Evolutionary conservation across 495 filamentous ascomycete species (phyloP).

Genomic region (Hyaloscypha hepaticicola): DNA sequence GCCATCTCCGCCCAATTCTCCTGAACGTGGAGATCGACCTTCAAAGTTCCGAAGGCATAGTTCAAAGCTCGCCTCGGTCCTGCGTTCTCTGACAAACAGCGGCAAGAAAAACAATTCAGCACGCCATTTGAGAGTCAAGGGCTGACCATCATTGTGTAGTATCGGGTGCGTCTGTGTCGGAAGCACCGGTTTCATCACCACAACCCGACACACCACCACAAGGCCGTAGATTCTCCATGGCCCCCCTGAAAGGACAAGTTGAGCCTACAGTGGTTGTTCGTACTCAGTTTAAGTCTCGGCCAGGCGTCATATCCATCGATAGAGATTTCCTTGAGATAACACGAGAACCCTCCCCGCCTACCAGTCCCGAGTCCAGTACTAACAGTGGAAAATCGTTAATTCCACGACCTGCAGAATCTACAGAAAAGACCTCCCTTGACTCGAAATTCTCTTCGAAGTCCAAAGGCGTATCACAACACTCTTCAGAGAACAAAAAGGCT

Average conservation of each 20-base stretch:
- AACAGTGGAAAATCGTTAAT: conserved; percentile 25
- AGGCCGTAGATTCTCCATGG: conserved; percentile 44
- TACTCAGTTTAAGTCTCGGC: conserved; percentile 36
- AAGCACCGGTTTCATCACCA: not conserved
- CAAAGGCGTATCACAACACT: conserved; percentile 20
- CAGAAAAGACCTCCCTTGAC: conserved; percentile 30
- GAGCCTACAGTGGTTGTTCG: conserved; percentile 50
- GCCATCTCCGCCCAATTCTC: conserved; percentile 10
- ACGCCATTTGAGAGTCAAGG: not conserved
- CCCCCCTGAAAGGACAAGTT: conserved; percentile 40
- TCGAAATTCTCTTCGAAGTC: conserved; percentile 28
- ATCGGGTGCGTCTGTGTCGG: conserved; percentile 19
- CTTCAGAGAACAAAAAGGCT: conserved; percentile 28
- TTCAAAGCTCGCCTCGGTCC: conserved; percentile 42
- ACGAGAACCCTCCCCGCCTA: conserved; percentile 25
- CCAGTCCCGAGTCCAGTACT: conserved; percentile 13
- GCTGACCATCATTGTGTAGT: not conserved
- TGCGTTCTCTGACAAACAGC: conserved; percentile 47
- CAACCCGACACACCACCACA: conserved; percentile 20
- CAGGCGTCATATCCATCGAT: conserved; percentile 26
- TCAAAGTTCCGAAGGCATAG: conserved; percentile 42
- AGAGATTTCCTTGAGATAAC: conserved; percentile 16
- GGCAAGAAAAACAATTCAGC: conserved; percentile 31
- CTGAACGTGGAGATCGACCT: conserved; percentile 7
- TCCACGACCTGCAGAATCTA: conserved; percentile 23